phyloP scores from a whole-genome alignment of 2,329 filamentous ascomycete genomes.

The Coleophoma eucalyptorum region DNA sequence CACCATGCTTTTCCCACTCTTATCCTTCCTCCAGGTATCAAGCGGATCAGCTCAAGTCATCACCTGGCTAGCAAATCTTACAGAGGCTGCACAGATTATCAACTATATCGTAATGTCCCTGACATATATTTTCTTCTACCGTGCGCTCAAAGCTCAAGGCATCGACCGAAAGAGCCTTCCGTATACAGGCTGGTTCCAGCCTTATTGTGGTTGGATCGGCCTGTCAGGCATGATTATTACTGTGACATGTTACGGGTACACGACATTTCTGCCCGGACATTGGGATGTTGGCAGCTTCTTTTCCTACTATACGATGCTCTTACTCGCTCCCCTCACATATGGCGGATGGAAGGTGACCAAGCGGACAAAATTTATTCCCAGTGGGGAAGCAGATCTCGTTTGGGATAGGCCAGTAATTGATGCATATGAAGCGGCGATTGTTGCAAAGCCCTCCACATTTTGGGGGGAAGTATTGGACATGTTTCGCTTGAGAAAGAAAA shows the following conservation, averaged over 20 bases:
- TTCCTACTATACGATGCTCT: neutral
- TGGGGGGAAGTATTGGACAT: too few species aligned
- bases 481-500: too few species aligned
- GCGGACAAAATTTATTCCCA: neutral
- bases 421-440: slow-evolving; percentile 1
- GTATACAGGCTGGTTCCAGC: neutral
- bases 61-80: neutral
- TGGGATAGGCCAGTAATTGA: neutral
- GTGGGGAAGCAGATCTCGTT: neutral
- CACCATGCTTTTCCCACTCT: slow-evolving; percentile 48
- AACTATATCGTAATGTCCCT: slow-evolving; percentile 49
- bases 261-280: neutral
- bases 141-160: slow-evolving; percentile 45
- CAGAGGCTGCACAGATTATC: neutral
- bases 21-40: slow-evolving; percentile 48
- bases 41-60: slow-evolving; percentile 47
- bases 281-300: slow-evolving; percentile 1
- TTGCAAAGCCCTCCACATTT: neutral
- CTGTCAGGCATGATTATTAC: neutral
- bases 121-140: slow-evolving; percentile 56
- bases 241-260: neutral
- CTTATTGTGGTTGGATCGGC: neutral
- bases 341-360: slow-evolving; percentile 1
- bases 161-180: slow-evolving; percentile 36
- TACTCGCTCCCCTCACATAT: neutral